Evolutionary conservation across 352 stramenopile genomes (phyloP), one percentile per base, ranked within the genome.

Genomic region (Phytophthora multivora): DNA sequence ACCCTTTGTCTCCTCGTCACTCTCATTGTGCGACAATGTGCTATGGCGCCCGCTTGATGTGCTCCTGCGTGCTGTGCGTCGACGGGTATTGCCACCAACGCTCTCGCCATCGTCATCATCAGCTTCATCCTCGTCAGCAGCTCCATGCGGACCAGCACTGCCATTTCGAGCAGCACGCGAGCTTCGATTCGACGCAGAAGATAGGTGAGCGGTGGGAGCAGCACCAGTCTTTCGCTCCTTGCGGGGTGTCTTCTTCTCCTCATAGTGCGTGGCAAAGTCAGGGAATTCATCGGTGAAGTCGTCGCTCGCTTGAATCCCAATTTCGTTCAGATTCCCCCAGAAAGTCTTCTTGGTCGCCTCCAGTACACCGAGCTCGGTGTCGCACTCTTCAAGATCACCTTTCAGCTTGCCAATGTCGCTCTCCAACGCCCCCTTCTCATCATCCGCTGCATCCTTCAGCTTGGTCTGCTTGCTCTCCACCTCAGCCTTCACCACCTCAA

Each of bases 301-400:
- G 45, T 89, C 68, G 19, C 75, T 66, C 11, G 51, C 48, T 11
- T 77, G 73, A 51, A 84, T 84, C 4, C 77, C 80, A 49, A 73
- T 69, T 16, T 65, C 59, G 48, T 68, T 71, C 55, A 75, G 21
- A 30, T 19, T 65, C 3, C 19, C 12, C 66, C 66, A 75, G 42
- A 59, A 75, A 12, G 48, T 88, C 69, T n/a, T 66, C 71, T 15
- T 78, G 43, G 39, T 78, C 57, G 18, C 90, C 47, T 98, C 83
- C 23, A 95, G 68, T 41, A 83, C 65, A 9, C 64, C 59, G 40
- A 90, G 77, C 54, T 89, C 78, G 15, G 77, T 76, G 11, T 88
- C 72, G 2, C 52, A 71, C n/a, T 81, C 62, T 41, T 88, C 71
- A 30, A 89, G 54, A 33, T 91, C 75, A 8, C 21, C 18, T 35